Percentiles rank a stretch among this genome's conserved stretches.
phyloP scores from a whole-genome alignment of 495 filamentous ascomycete genomes.

The Neurospora sp. region DNA sequence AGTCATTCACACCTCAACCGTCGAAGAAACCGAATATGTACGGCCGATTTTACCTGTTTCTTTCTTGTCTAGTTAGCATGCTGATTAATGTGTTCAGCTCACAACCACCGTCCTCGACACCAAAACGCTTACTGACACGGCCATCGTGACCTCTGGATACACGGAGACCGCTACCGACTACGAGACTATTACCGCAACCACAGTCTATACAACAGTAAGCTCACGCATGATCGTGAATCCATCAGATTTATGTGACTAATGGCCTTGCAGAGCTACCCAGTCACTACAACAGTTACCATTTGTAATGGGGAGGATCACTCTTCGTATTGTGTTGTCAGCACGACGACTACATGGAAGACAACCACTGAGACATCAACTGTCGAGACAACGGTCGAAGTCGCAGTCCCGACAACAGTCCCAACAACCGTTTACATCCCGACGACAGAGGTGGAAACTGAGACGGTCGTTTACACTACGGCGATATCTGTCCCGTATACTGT shows the following conservation, averaged over 20 bases:
- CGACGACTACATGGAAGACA: constrained; percentile 16
- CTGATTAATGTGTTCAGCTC: background rate
- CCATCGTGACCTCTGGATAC: constrained; percentile 1
- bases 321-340: constrained; percentile 10
- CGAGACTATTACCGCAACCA: constrained; percentile 10
- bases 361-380: constrained; percentile 10
- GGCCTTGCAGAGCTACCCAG: constrained; percentile 7
- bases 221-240: background rate
- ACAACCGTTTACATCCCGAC: constrained; percentile 6
- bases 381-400: background rate
- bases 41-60: background rate
- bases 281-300: constrained; percentile 11
- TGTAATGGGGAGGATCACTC: constrained; percentile 9
- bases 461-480: constrained; percentile 2
- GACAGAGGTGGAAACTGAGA: constrained; percentile 3
- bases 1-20: background rate
- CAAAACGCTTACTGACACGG: constrained; percentile 3
- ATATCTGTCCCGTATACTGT: constrained; percentile 3
- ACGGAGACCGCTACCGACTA: constrained; percentile 13
- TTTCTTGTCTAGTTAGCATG: background rate
- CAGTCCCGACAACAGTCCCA: constrained; percentile 1
- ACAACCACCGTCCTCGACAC: background rate
- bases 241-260: constrained; percentile 2
- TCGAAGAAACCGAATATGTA: constrained; percentile 1
- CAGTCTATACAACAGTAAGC: constrained; percentile 13